Base-by-base conservation (phyloP, 1,284 basidiomycete genomes). In the Ustilago xerochloae region DNA sequence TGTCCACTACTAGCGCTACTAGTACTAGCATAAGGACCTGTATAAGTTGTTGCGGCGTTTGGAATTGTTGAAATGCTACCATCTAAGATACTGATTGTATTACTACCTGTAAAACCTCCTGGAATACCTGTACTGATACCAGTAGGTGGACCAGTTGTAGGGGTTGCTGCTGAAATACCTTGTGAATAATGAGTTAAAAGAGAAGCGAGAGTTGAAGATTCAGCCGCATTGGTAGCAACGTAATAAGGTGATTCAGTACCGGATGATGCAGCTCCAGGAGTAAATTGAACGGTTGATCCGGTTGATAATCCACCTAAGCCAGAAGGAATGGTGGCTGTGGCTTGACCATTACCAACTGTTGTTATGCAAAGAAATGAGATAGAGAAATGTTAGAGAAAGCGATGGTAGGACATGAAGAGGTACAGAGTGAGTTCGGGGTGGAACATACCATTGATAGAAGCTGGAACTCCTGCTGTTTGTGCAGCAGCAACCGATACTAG, bases 1-100 rank as follows among this genome's bases (percentile, higher is more conserved):
- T 35, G 32, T 4, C 20, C 32, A 24, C 16, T 29, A 22, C 28
- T 41, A 10, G 29, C 15, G 0, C 30, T 55, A 2, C 29, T 5
- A 2, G 22, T 43, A 6, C 36, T 41, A 0, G 24, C 28, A 30
- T 47, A 47, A 2, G 65, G 62, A 0, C 65, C 55, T 1, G 62
- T 74, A 38, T 65, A 74, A n/a, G 71, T 74, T 3, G 71, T 74
- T 2, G 71, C 71, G 1, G 65, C 71, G 20, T 74, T 74, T 20
- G 65, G 62, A 28, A 74, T 73, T 18, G 70, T 73, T 0, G 45
- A 46, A 26, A 73, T 63, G 26, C 59, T 60, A 7, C 70, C 70
- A 13, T 73, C 70, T 1, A 73, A 32, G 10, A 73, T 57, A 15
- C 48, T 54, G 5, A 51, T 16, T 0, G 71, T 65, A 33, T 55